A percentile compares a stretch with the other conserved stretches of the same genome.
Conservation (phyloP, 495 filamentous ascomycete species). For the Chaetomium tenue region DNA sequence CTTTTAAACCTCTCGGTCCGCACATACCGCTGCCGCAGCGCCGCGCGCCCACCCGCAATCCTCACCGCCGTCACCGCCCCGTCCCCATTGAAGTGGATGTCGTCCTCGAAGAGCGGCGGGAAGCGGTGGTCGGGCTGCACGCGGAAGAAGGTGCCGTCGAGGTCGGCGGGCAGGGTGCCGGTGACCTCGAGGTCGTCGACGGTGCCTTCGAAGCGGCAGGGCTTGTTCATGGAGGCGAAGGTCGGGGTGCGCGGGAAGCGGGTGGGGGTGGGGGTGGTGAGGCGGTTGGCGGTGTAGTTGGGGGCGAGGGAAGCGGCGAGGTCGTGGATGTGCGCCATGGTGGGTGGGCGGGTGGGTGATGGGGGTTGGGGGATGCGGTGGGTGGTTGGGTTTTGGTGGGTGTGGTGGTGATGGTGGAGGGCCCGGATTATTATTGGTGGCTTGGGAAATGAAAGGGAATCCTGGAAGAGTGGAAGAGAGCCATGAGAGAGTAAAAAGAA, state of each 20-base stretch:
- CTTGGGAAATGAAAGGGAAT: background rate
- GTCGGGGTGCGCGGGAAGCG: conserved; percentile 49
- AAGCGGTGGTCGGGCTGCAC: conserved; percentile 52
- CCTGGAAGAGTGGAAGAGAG: background rate
- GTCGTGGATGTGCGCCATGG: conserved; percentile 49
- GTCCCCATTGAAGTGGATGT: conserved; percentile 51
- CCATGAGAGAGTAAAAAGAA: background rate
- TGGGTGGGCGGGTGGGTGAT: too few species aligned
- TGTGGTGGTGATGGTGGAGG: background rate
- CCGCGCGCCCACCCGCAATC: conserved; percentile 49
- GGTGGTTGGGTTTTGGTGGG: background rate
- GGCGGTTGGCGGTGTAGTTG: conserved; percentile 38
- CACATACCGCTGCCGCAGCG: conserved; percentile 55
- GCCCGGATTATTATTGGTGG: too few species aligned
- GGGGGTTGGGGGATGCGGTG: background rate
- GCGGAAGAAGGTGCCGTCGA: conserved; percentile 56
- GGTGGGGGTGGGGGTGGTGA: conserved; percentile 36
- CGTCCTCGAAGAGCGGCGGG: conserved; percentile 55
- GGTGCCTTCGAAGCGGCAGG: conserved; percentile 49
- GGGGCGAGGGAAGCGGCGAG: conserved; percentile 39
- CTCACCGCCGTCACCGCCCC: conserved; percentile 53
- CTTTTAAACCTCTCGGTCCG: conserved; percentile 49
- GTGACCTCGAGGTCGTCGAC: conserved; percentile 50
- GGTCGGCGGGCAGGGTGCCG: conserved; percentile 49
- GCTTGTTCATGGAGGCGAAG: conserved; percentile 51